Evolutionary conservation across 2,329 filamentous ascomycete genomes (phyloP).

Genomic region (Talaromyces rugulosus): DNA sequence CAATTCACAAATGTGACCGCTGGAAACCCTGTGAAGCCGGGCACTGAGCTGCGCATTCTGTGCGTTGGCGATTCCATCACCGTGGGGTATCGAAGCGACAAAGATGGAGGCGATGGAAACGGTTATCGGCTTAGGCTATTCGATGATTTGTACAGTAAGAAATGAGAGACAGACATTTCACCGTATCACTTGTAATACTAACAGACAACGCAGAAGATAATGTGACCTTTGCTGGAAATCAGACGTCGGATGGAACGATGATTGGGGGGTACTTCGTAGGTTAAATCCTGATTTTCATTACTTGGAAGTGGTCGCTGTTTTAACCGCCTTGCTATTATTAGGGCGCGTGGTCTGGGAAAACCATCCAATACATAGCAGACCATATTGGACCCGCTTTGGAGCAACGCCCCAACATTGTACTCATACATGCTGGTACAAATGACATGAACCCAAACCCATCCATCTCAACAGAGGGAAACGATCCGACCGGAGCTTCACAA

Average conservation of each 20-base stretch:
- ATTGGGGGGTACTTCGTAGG: background rate
- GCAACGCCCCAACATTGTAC: slow-evolving; percentile 9
- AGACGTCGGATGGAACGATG: background rate
- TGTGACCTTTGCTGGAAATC: background rate
- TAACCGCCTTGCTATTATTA: background rate
- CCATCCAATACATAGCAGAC: background rate
- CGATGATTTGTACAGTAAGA: background rate
- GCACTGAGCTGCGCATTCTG: background rate
- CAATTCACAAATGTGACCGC: background rate
- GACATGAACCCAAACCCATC: slow-evolving; percentile 9
- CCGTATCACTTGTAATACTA: background rate
- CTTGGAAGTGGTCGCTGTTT: too few relatives aligned
- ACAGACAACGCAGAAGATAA: background rate
- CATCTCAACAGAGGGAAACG: background rate
- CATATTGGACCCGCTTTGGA: background rate
- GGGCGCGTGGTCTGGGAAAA: background rate
- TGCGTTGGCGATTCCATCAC: slow-evolving; percentile 1
- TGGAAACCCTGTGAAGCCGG: background rate
- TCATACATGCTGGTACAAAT: slow-evolving; percentile 11
- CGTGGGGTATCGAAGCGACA: slow-evolving; percentile 1
- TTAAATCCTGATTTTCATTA: background rate
- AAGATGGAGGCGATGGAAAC: background rate
- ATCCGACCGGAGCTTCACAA: background rate
- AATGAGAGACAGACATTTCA: background rate
- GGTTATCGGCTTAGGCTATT: background rate